Base-by-base conservation (phyloP, 2,329 filamentous ascomycete genomes). In the Knufia petricola region DNA sequence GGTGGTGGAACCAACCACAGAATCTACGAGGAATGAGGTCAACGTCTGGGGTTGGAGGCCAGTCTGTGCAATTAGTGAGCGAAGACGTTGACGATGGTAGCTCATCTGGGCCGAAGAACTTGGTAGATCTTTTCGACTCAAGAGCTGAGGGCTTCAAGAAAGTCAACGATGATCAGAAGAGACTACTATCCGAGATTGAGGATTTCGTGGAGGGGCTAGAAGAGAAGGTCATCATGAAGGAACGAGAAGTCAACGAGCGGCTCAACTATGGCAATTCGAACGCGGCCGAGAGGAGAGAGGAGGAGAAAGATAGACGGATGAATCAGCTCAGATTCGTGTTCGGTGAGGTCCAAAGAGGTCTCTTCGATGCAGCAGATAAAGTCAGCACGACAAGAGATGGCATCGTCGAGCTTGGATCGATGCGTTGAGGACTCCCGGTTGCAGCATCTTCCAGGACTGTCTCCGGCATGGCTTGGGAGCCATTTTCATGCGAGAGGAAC, bases 201-300 rank as follows among this genome's bases (percentile, higher is more conserved):
- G 70, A 74, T 54, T 80, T 83, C 59, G 68, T 84, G 52, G 72
- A 79, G 52, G 75, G 77, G 7, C 73, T 84, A n/a, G 79, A 83
- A 61, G 69, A 72, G 12, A 75, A 71, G 34, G 62, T 64, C 3
- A 49, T 53, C 21, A 50, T 53, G 13, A 59, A 59, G 46, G 58
- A 61, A 34, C 51, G 55, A 36, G 60, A 60, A 30, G 68, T 81
- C 51, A 72, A 76, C 40, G 74, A 79, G 52, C 76, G 82, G 62
- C 71, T 82, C 51, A 76, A 78, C 58, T 72, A 76, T 37, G 70
- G 78, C 57, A 67, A 66, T 39, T 63, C 66, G 28, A 68, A 55
- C 65, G 68, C 24, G 59, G 58, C 23, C 60, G 49, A 57, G 63
- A 23, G 44, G 28, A 39, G 15, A 13, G 17, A 59, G 63, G 15